Evolutionary conservation across 805 yeast species (phyloP).

Genomic region (Spathaspora hagerdaliae): DNA sequence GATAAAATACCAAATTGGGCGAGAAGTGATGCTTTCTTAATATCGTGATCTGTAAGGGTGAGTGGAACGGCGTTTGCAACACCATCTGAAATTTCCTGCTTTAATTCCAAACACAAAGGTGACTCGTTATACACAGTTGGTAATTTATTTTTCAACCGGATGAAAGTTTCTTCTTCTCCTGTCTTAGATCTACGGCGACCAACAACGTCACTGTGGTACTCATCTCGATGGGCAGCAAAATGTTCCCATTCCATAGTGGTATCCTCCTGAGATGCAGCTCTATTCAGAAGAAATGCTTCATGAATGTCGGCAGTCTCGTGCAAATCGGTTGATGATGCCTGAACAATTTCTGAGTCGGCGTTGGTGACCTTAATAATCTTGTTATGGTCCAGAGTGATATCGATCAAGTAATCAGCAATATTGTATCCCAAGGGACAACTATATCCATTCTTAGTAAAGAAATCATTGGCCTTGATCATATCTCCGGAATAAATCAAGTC

Average conservation of each 20-base stretch:
- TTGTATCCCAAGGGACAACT: conserved; percentile 86
- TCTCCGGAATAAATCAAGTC: conserved; percentile 83
- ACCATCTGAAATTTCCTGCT: conserved; percentile 30
- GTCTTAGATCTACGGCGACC: conserved; percentile 11
- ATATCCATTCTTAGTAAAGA: conserved; percentile 72
- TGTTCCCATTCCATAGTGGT: conserved; percentile 84
- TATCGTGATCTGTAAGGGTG: conserved; percentile 28
- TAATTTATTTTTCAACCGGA: conserved; percentile 24
- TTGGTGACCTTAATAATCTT: conserved; percentile 22
- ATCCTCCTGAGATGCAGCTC: conserved; percentile 38
- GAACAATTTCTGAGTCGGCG: conserved; percentile 9
- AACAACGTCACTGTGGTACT: conserved; percentile 37
- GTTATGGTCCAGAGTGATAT: conserved; percentile 70
- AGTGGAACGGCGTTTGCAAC: conserved; percentile 20
- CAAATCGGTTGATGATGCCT: conserved; percentile 8
- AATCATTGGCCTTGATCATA: conserved; percentile 69
- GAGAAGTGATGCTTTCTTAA: conserved; percentile 51
- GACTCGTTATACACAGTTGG: conserved; percentile 37
- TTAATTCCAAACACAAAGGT: conserved; percentile 35
- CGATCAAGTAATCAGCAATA: conserved; percentile 90
- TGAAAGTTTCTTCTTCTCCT: conserved; percentile 18
- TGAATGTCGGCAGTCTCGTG: conserved; percentile 23
- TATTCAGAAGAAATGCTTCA: conserved; percentile 20
- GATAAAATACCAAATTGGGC: conserved; percentile 73
- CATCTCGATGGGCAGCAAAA: conserved; percentile 76